Conservation (phyloP, 1,139 yeast genomes). For the Suhomyces yuchorum region DNA sequence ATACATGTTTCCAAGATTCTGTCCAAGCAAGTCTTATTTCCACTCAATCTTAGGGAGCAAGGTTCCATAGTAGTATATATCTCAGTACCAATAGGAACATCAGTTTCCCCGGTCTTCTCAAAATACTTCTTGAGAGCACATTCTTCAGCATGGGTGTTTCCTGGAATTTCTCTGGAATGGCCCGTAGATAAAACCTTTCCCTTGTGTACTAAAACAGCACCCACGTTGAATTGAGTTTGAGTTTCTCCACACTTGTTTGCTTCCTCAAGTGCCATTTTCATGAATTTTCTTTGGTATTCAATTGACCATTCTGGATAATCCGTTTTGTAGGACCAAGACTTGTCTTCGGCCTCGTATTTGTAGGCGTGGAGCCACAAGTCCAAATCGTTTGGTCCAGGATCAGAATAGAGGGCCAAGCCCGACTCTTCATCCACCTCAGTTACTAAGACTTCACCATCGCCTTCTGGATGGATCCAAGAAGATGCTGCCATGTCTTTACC, state of each 20-base stretch:
- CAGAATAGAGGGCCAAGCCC: conserved; percentile 74
- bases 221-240: conserved; percentile 88
- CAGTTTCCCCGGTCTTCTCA: conserved; percentile 32
- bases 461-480: conserved; percentile 64
- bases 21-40: conserved; percentile 86
- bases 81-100: conserved; percentile 75
- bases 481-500: conserved; percentile 72
- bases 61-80: conserved; percentile 98
- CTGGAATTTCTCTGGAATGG: conserved; percentile 85
- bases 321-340: conserved; percentile 76
- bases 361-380: conserved; percentile 91
- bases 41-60: conserved; percentile 85
- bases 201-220: conserved; percentile 77
- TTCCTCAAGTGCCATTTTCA: conserved; percentile 68
- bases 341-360: conserved; percentile 60
- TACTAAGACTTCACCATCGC: conserved; percentile 61
- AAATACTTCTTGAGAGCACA: conserved; percentile 84
- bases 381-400: conserved; percentile 85
- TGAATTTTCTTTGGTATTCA: conserved; percentile 54
- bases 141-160: conserved; percentile 98
- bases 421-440: conserved; percentile 67
- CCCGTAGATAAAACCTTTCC: conserved; percentile 76
- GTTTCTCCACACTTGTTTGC: conserved; percentile 85
- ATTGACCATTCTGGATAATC: conserved; percentile 88
- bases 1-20: conserved; percentile 64